These are phyloP conservation scores for Chytriomyces sp. DNA, from an alignment of 192 early-diverging fungal species.

Conservation along the genomic window DNA sequence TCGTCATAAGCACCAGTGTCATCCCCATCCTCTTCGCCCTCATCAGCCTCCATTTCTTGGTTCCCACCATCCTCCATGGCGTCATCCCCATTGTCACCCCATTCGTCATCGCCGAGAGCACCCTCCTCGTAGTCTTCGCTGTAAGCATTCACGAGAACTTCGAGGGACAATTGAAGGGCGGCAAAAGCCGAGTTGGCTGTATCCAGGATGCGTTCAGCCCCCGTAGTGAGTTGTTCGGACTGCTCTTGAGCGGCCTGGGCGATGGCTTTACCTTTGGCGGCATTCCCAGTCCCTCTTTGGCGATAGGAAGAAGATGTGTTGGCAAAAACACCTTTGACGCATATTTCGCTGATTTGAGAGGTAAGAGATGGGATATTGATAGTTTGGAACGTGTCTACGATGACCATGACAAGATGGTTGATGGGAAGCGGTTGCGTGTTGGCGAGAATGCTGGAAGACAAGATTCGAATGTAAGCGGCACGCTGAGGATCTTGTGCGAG, in stretches of 20 bases:
- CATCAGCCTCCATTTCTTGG: conserved; percentile 32
- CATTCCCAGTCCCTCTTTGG: neutral
- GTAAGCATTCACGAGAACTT: conserved; percentile 83
- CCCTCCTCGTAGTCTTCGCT: conserved; percentile 54
- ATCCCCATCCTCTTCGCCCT: conserved; percentile 45
- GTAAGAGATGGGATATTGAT: conserved; percentile 5
- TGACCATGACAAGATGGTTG: neutral
- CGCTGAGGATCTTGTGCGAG: neutral
- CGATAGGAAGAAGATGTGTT: too few species aligned
- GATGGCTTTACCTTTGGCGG: neutral
- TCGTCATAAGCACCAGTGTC: conserved; percentile 42
- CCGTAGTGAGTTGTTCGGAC: conserved; percentile 3
- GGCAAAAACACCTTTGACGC: neutral
- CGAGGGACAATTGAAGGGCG: conserved; percentile 72
- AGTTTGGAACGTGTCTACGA: neutral
- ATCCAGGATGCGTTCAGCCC: conserved; percentile 2
- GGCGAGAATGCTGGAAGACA: conserved; percentile 65
- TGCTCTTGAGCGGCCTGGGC: neutral
- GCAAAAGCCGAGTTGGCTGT: conserved; percentile 35
- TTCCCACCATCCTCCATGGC: conserved; percentile 33
- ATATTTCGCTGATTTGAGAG: conserved; percentile 19
- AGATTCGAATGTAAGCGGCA: conserved; percentile 57
- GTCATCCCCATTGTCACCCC: conserved; percentile 35
- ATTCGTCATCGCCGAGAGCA: conserved; percentile 44
- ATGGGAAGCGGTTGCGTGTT: conserved; percentile 39